Base-by-base conservation (phyloP, 768 basidiomycete genomes). In the Rhodotorula kratochvilovae region DNA sequence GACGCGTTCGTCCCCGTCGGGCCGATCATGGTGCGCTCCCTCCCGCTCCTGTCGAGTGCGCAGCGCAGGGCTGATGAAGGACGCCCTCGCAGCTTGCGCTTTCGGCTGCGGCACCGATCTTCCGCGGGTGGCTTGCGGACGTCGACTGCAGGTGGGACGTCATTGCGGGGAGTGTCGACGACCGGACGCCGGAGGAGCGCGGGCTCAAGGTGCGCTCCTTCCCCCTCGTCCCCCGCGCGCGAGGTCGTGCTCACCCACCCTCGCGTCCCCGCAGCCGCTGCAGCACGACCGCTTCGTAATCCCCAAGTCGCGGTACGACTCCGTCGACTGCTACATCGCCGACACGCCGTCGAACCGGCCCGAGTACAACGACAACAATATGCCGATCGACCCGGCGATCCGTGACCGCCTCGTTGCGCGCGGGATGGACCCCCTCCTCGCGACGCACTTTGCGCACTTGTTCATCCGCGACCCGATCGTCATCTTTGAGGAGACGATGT, bases 61-160 rank as follows among this genome's bases (percentile, higher is more conserved):
- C n/a, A n/a, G n/a, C n/a, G n/a, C n/a, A n/a, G 10, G 12, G 50
- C 50, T 51, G 50, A 51, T 16, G 27, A 27, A n/a, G 5, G 39
- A 39, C 13, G 12, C 25, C 15, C 11, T 15, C 53, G 4, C 70
- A 96, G 94, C 84, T 99, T 65, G 96, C 96, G 6, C 82, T 98
- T 78, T 92, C 90, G 1, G 96, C 94, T 36, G 91, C 92, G 2
- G 94, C 94, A 79, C 96, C 96, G 7, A 85, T 91, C 23, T 99
- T 91, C 87, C 85, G 96, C 71, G 96, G 96, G 11, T 89, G 91
- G 80, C 86, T 99, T 54, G 88, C 94, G 51, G 94, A 99, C 79
- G 94, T 98, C 11, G 96, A 99, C 82, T 96, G 91, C 78, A 87
- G 96, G 54, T 99, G 96, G 96, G 91, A 97, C 77, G 96, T 99